Conservation (phyloP, 257 asterid species). For the Nicotiana paniculata region DNA sequence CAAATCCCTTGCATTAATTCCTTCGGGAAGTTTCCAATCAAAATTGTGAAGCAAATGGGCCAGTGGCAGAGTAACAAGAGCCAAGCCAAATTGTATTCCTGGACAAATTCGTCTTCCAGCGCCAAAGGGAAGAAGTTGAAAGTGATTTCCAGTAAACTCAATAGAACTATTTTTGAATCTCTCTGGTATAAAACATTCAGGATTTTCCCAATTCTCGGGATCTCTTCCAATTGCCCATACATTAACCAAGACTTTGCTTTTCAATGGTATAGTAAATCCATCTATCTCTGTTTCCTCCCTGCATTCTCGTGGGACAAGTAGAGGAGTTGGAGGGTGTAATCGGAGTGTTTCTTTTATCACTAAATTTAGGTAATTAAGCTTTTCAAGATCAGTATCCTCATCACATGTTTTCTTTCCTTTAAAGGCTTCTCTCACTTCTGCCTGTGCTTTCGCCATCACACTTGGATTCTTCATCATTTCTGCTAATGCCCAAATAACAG, state of each 20-base stretch:
- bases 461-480: background rate
- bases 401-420: background rate
- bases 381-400: slow-evolving; percentile 1
- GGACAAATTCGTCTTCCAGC: slow-evolving; percentile 15
- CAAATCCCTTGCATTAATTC: background rate
- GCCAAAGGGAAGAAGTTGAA: slow-evolving; percentile 17
- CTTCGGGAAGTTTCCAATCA: slow-evolving; percentile 14
- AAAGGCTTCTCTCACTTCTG: background rate
- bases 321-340: slow-evolving; percentile 4
- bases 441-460: background rate
- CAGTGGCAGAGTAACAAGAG: slow-evolving; percentile 1
- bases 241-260: slow-evolving; percentile 12
- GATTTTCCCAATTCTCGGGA: slow-evolving; percentile 1
- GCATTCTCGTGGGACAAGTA: slow-evolving; percentile 12
- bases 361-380: background rate
- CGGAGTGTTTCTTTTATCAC: background rate
- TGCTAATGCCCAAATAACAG: slow-evolving; percentile 9
- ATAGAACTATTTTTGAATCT: slow-evolving; percentile 5
- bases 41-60: slow-evolving; percentile 11
- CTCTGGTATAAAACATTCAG: slow-evolving; percentile 12
- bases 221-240: slow-evolving; percentile 22
- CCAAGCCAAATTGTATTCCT: background rate
- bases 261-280: background rate
- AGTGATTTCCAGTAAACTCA: slow-evolving; percentile 8
- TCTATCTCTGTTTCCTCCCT: slow-evolving; percentile 9